A percentile compares a stretch with the other conserved stretches of the same genome.
phyloP scores from a whole-genome alignment of 2,329 filamentous ascomycete genomes.

The Aureobasidium sp. region DNA sequence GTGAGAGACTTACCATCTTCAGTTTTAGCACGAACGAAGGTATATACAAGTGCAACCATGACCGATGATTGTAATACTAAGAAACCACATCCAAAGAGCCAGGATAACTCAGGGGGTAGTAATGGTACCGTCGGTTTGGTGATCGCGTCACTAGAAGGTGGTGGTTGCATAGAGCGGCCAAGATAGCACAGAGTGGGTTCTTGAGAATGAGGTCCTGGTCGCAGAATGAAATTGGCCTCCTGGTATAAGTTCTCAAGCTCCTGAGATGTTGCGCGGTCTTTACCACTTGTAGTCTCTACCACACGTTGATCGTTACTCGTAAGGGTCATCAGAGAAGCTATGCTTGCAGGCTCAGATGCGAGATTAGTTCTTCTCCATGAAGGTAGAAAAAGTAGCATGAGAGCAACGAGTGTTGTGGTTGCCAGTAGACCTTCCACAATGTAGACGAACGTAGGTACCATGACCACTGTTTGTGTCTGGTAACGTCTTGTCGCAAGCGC shows the following conservation, averaged over 20 bases:
- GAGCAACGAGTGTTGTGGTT: slow-evolving; percentile 20
- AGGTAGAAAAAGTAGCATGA: slow-evolving; percentile 22
- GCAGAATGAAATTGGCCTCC: neutral
- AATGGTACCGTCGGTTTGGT: neutral
- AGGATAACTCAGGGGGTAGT: neutral
- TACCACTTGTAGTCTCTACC: neutral
- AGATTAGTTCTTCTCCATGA: slow-evolving; percentile 3
- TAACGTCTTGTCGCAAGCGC: slow-evolving; percentile 21
- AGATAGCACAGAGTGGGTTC: neutral
- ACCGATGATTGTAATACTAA: neutral
- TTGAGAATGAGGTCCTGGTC: neutral
- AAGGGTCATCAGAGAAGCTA: slow-evolving; percentile 30
- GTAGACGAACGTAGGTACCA: slow-evolving; percentile 34
- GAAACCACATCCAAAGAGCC: neutral
- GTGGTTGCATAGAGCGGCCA: neutral
- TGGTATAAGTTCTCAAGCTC: neutral
- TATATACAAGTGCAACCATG: neutral
- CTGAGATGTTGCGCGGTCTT: neutral
- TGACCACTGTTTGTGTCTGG: slow-evolving; percentile 29
- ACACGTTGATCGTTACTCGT: slow-evolving; percentile 22
- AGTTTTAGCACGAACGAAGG: neutral
- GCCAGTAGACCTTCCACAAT: slow-evolving; percentile 26
- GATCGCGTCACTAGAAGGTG: neutral
- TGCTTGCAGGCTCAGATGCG: slow-evolving; percentile 28
- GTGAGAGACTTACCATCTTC: neutral